These are phyloP conservation scores for Marasmius tenuissimus DNA, from an alignment of 1,284 basidiomycete genomes.

Conservation along the genomic window DNA sequence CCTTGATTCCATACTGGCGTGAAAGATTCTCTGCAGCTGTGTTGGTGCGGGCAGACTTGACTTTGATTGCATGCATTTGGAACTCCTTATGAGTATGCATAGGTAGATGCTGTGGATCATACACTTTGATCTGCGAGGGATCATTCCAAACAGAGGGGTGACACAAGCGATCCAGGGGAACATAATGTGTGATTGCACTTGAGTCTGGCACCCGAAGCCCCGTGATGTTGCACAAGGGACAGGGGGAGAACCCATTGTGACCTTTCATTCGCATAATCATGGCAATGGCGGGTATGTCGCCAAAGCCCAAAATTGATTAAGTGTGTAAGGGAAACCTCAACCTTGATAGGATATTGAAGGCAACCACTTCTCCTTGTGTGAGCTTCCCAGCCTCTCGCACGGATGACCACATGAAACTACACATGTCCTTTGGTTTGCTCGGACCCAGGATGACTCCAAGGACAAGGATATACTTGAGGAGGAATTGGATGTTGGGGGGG, in stretches of 20 bases:
- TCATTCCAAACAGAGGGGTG: slow-evolving; percentile 16
- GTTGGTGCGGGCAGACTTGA: slow-evolving; percentile 25
- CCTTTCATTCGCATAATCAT: slow-evolving; percentile 21
- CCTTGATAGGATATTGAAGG: slow-evolving; percentile 24
- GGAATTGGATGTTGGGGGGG: slow-evolving; percentile 29
- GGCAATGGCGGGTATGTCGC: slow-evolving; percentile 37
- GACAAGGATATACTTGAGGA: slow-evolving; percentile 27
- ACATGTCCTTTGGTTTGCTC: slow-evolving; percentile 31
- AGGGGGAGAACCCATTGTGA: slow-evolving; percentile 14
- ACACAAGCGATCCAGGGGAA: slow-evolving; percentile 17
- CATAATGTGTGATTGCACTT: background rate
- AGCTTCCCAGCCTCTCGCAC: slow-evolving; percentile 30
- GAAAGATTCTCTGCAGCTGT: slow-evolving; percentile 26
- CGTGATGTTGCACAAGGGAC: slow-evolving; percentile 11
- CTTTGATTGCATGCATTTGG: slow-evolving; percentile 30
- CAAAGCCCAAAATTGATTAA: slow-evolving; percentile 30
- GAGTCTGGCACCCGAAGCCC: slow-evolving; percentile 14
- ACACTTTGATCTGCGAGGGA: slow-evolving; percentile 14
- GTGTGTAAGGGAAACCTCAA: slow-evolving; percentile 27
- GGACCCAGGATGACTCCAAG: slow-evolving; percentile 37
- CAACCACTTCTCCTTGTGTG: slow-evolving; percentile 24
- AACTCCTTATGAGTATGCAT: slow-evolving; percentile 33
- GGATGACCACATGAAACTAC: slow-evolving; percentile 34
- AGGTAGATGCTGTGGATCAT: slow-evolving; percentile 36
- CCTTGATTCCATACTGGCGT: slow-evolving; percentile 41